Base-by-base conservation (phyloP, 306 rosid genomes). In the Adenanthera pavonina region DNA sequence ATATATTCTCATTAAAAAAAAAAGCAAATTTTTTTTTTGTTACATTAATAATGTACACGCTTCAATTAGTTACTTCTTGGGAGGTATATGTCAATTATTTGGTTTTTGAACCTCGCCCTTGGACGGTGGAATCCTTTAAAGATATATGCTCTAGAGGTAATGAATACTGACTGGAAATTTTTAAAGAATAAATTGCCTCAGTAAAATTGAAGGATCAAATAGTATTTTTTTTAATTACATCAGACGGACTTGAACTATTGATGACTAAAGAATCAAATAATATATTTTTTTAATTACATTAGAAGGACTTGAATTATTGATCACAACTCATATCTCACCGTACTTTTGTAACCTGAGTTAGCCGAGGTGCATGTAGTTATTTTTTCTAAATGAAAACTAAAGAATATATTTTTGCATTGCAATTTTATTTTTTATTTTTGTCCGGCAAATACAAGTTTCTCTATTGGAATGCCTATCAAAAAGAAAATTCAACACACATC, bases 401-500 rank as follows among this genome's bases (percentile, higher is more conserved):
- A 0, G 0, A 17, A 2, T n/a, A 56, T 19, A 19, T 12, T 19
- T 56, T n/a, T 19, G 61, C 9, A 11, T 16, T 53, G 60, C 9
- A 12, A 19, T 56, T 19, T 56, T 56, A 19, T 56, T 16, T 6
- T 17, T 52, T 7, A 52, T 14, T 16, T 4, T 44, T 38, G 20
- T 33, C 30, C 62, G 43, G 47, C 35, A 9, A 52, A 44, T 73
- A 48, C 69, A 33, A 51, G 61, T 46, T 33, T 64, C 69, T 33
- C 54, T 36, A 44, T 12, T 54, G 60, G 12, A 54, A 78, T 53
- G 74, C 20, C 61, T 69, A 13, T 40, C 56, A 49, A 57, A 19
- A 57, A 5, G 67, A 64, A 77, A 16, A 20, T 70, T 69, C 17
- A 48, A 51, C 46, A 65, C 48, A 75, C 52, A 14, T 53, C 11